Evolutionary conservation across 345 rosid genomes (phyloP).

Genomic region (Moricandia moricandioides): DNA sequence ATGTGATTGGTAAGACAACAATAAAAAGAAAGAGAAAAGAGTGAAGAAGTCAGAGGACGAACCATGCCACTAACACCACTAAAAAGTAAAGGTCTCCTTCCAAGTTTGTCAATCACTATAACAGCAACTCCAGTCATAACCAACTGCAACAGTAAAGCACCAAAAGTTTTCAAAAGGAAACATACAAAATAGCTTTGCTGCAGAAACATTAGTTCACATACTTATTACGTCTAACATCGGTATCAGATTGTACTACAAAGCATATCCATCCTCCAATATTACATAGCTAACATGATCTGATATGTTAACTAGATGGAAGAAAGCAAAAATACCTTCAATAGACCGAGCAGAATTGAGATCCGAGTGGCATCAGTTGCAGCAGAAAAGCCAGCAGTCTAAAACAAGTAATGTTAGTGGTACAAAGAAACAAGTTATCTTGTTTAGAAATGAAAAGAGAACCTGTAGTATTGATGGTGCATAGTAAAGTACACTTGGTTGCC

Average conservation of each 20-base stretch:
- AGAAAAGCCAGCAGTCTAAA: slow-evolving; percentile 90
- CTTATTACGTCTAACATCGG: not conserved
- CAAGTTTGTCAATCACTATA: slow-evolving; percentile 78
- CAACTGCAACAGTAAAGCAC: slow-evolving; percentile 50
- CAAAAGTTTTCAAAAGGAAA: slow-evolving; percentile 1
- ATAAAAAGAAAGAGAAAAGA: not conserved
- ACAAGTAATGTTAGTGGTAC: slow-evolving; percentile 21
- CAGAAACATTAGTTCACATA: not conserved
- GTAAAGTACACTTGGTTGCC: slow-evolving; percentile 98
- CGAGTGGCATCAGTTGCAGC: slow-evolving; percentile 96
- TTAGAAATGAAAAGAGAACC: slow-evolving; percentile 42
- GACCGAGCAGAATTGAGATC: slow-evolving; percentile 85
- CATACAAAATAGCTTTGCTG: not conserved
- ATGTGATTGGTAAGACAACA: not conserved
- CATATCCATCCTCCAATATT: not conserved
- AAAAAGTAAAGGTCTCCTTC: slow-evolving; percentile 91
- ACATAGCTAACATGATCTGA: not conserved
- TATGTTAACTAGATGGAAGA: not conserved
- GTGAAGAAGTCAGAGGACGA: slow-evolving; percentile 20
- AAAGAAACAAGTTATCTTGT: slow-evolving; percentile 19
- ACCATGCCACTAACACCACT: slow-evolving; percentile 97
- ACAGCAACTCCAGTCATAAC: slow-evolving; percentile 91
- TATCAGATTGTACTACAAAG: slow-evolving; percentile 10
- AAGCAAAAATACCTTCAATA: slow-evolving; percentile 58
- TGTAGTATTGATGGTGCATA: slow-evolving; percentile 89